phyloP scores from a whole-genome alignment of 1,284 basidiomycete species.

The Pseudozyma pruni region DNA sequence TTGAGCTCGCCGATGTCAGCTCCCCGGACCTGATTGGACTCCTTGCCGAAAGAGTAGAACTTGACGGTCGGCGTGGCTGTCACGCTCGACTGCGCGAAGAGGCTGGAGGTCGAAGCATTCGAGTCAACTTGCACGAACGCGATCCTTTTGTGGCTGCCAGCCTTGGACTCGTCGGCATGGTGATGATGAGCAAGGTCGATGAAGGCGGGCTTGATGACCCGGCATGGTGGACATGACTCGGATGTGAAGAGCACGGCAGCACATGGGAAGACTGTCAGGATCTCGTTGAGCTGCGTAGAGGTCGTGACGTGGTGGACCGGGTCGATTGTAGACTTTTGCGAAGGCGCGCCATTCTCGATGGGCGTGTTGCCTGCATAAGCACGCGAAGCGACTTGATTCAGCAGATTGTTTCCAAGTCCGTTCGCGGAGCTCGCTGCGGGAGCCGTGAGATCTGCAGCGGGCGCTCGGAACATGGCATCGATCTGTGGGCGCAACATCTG shows the following conservation, averaged over 20 bases:
- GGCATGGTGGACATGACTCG: slow-evolving; percentile 75
- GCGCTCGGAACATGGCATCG: slow-evolving; percentile 70
- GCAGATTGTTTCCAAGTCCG: slow-evolving; percentile 9
- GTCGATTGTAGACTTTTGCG: slow-evolving; percentile 75
- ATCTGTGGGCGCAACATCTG: slow-evolving; percentile 85
- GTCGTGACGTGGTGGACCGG: slow-evolving; percentile 59
- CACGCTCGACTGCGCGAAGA: slow-evolving; percentile 71
- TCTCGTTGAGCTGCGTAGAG: slow-evolving; percentile 38
- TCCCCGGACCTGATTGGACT: slow-evolving; percentile 75
- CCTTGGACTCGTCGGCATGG: slow-evolving; percentile 22
- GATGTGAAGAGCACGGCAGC: slow-evolving; percentile 77
- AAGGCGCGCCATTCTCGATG: slow-evolving; percentile 63
- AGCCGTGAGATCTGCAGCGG: slow-evolving; percentile 9
- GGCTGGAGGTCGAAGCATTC: slow-evolving; percentile 38
- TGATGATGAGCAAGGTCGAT: slow-evolving; percentile 74
- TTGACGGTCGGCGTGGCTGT: slow-evolving; percentile 83
- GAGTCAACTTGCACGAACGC: slow-evolving; percentile 66
- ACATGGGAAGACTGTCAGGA: slow-evolving; percentile 70
- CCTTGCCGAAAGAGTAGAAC: slow-evolving; percentile 72
- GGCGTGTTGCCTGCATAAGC: slow-evolving; percentile 69
- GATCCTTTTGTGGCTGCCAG: slow-evolving; percentile 36
- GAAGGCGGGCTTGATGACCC: slow-evolving; percentile 76
- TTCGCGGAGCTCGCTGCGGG: slow-evolving; percentile 1
- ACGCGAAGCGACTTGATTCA: slow-evolving; percentile 72
- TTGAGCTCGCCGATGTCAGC: slow-evolving; percentile 76